Evolutionary conservation across 805 yeast species (phyloP).

Genomic region (Ogataea henricii): DNA sequence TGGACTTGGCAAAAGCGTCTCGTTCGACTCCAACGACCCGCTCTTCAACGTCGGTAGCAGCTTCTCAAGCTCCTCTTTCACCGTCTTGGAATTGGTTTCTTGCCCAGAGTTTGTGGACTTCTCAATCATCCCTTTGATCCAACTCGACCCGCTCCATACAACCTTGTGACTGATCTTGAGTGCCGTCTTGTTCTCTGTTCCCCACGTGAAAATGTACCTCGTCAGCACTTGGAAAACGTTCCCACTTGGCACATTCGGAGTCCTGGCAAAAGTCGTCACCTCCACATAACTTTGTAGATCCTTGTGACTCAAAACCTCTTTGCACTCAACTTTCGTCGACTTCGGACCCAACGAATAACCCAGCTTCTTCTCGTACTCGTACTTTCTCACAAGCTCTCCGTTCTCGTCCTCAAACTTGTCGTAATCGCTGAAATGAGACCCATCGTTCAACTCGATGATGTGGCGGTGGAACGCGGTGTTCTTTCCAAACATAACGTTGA

Average conservation of each 20-base stretch:
- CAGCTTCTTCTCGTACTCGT: constrained; percentile 71
- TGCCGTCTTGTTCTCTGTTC: constrained; percentile 55
- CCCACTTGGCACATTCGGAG: constrained; percentile 98
- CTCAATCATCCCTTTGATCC: constrained; percentile 90
- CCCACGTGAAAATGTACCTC: constrained; percentile 77
- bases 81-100: constrained; percentile 51
- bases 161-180: constrained; percentile 70
- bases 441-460: constrained; percentile 46
- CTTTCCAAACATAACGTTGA: constrained; percentile 68
- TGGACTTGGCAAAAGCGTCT: constrained; percentile 1
- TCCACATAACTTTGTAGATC: constrained; percentile 58
- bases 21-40: not conserved
- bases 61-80: constrained; percentile 32
- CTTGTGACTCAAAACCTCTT: constrained; percentile 58
- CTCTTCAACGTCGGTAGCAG: constrained; percentile 19
- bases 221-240: constrained; percentile 75
- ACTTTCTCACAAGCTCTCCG: constrained; percentile 50
- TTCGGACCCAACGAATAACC: constrained; percentile 90
- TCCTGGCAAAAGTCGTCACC: constrained; percentile 62
- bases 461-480: constrained; percentile 43
- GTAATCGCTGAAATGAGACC: constrained; percentile 45
- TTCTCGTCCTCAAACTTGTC: constrained; percentile 39
- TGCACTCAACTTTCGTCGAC: constrained; percentile 67
- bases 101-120: constrained; percentile 84
- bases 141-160: constrained; percentile 88